Evolutionary conservation across 768 basidiomycete species (phyloP).

Genomic region (Megacollybia marginata): DNA sequence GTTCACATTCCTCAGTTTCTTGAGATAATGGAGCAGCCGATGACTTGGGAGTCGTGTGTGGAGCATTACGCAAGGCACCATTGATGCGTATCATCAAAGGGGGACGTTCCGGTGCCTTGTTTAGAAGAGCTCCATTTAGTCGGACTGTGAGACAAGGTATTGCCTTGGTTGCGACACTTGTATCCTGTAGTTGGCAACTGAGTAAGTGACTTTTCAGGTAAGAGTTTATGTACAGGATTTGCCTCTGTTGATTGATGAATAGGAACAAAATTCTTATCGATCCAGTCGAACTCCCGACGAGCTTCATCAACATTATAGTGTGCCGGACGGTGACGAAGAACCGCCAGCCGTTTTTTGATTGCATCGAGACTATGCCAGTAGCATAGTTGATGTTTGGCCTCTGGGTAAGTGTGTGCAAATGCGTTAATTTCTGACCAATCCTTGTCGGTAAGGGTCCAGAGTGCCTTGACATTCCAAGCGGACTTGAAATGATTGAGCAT

Average conservation of each 20-base stretch:
- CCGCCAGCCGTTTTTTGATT: constrained; percentile 12
- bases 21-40: constrained; percentile 13
- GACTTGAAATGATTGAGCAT: constrained; percentile 17
- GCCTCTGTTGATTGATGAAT: background rate
- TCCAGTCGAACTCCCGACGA: constrained; percentile 6
- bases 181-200: background rate
- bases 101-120: background rate
- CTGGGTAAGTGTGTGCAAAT: constrained; percentile 5
- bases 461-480: too few relatives aligned
- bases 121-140: too few relatives aligned
- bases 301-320: constrained; percentile 12
- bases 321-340: constrained; percentile 8
- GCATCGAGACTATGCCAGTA: constrained; percentile 18
- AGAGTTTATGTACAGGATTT: constrained; percentile 4
- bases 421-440: constrained; percentile 19
- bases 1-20: constrained; percentile 13
- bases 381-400: constrained; percentile 20
- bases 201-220: too few relatives aligned
- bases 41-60: too few relatives aligned
- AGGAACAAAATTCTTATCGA: constrained; percentile 10
- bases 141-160: background rate
- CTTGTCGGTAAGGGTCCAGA: constrained; percentile 18
- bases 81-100: background rate
- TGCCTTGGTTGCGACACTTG: background rate
- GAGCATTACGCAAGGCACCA: background rate